Percentiles rank a stretch among this genome's conserved stretches.
Conservation (phyloP, 2,329 filamentous ascomycete species). For the Botryotinia convoluta region DNA sequence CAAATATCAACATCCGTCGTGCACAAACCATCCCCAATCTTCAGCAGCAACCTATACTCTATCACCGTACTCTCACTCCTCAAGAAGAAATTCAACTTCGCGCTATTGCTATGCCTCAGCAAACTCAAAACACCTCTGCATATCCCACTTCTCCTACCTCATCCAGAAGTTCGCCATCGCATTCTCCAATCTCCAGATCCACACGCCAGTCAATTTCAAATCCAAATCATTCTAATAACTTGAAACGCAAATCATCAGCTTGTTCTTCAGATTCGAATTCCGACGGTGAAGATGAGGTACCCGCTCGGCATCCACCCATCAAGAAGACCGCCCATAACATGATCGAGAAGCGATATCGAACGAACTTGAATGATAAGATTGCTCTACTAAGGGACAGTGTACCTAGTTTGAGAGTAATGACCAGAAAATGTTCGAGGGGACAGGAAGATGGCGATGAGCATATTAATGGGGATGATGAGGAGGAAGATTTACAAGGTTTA, state of each 20-base stretch:
- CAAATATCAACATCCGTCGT: constrained; percentile 13
- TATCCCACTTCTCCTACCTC: constrained; percentile 51
- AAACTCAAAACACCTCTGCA: constrained; percentile 38
- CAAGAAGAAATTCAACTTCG: constrained; percentile 46
- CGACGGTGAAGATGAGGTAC: constrained; percentile 51
- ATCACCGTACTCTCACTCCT: constrained; percentile 25
- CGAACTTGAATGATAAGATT: constrained; percentile 82
- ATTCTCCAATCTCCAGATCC: constrained; percentile 51
- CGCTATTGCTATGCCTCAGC: constrained; percentile 61
- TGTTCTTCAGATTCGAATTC: constrained; percentile 31
- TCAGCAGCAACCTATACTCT: constrained; percentile 15
- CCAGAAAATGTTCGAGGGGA: constrained; percentile 46
- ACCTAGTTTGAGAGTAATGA: constrained; percentile 61
- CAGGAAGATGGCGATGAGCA: constrained; percentile 45
- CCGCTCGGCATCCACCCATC: constrained; percentile 44
- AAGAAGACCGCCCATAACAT: constrained; percentile 85
- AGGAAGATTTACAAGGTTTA: constrained; percentile 56
- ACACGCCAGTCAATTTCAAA: constrained; percentile 32
- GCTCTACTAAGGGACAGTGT: constrained; percentile 72
- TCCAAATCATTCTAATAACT: constrained; percentile 52
- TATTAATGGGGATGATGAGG: constrained; percentile 40
- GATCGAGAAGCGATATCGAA: constrained; percentile 81
- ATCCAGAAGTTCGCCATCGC: constrained; percentile 28
- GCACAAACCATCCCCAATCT: constrained; percentile 11
- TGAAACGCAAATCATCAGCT: constrained; percentile 20